Evolutionary conservation across 129 eudicot species (phyloP), one percentile per base, ranked within the genome.

Genomic region (Sambucus nigra): DNA sequence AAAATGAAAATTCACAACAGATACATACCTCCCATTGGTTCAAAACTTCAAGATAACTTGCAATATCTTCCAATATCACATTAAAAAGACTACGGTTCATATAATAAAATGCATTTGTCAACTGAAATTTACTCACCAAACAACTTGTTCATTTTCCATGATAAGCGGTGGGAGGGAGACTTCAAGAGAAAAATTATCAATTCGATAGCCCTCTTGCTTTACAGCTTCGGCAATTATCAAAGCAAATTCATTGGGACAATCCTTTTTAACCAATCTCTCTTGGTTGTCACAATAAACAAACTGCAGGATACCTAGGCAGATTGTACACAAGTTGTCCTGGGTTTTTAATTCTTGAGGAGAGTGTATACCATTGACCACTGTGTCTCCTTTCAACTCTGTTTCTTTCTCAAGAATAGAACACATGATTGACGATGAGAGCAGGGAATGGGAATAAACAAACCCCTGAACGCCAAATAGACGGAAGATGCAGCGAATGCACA

Each of bases 261-360:
- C 75, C 59, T 53, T 77, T 63, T 70, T 65, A 49, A 80, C 67
- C 65, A 72, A 55, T 6, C 29, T 46, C 55, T 76, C 71, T 31
- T 48, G 57, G 24, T 78, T 76, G 31, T 79, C 73, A 24, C 18
- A 56, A 65, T 69, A 91, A 63, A 48, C 23, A 57, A 82, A 91
- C 61, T 86, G 94, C 76, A 91, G 48, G 41, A 82, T 80, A 39
- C 99, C 99, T 49, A 82, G 69, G 55, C 99, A 91, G 21, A 85
- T 49, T 22, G 69, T 55, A 62, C 99, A 91, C 17, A 82, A 55
- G 16, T 59, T 61, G 39, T 59, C 35, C 64, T 65, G 73, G 56
- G 0, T 39, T 17, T 64, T 51, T 15, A 57, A 59, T 32, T 47
- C 69, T 44, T 57, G 73, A 25, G 41, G 49, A 47, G 67, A 50